Evolutionary conservation across 2,329 filamentous ascomycete species (phyloP), one percentile per base, ranked within the genome.

Genomic region (Pseudocercospora fuligena): DNA sequence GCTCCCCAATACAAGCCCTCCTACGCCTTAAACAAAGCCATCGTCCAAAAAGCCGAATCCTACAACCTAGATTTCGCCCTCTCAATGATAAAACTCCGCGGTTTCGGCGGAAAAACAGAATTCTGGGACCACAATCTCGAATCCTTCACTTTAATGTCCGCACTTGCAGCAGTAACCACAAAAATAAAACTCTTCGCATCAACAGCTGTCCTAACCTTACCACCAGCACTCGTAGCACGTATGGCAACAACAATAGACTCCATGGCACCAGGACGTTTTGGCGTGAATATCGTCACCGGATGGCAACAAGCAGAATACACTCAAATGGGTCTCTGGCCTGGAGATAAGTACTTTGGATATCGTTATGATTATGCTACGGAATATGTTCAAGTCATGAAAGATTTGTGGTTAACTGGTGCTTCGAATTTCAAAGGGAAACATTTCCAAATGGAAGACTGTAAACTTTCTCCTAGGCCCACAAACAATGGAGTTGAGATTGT

Each of bases 101-200:
- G 66, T 3, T 68, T 68, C 57, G 66, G 66, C 3, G 66, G 66
- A 2, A 53, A 57, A 27, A 66, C 63, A 2, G 63, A 68, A 31
- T 68, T 66, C 60, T 68, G 66, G 66, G 66, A 68, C 25, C 60
- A 66, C 47, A 68, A 68, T 33, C 56, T 68, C 11, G 66, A 68
- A 58, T 66, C 63, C 31, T 68, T 68, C 60, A 68, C 66, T 3
- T 33, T 68, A 2, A 68, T 68, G 64, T 63, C 60, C 40, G 64
- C 64, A 21, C n/a, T 66, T 5, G 64, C 64, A 25, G 64, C 64
- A 12, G 64, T 66, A 5, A 66, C 64, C 8, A 40, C 60, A 5
- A 63, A 60, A 40, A 66, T 66, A 29, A 66, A 66, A 36, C 47
- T 66, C 5, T 66, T 66, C 31, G 64, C 64, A 2, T 63, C 60